Base-by-base conservation (phyloP, 805 yeast species). In the Lachancea meyersii region DNA sequence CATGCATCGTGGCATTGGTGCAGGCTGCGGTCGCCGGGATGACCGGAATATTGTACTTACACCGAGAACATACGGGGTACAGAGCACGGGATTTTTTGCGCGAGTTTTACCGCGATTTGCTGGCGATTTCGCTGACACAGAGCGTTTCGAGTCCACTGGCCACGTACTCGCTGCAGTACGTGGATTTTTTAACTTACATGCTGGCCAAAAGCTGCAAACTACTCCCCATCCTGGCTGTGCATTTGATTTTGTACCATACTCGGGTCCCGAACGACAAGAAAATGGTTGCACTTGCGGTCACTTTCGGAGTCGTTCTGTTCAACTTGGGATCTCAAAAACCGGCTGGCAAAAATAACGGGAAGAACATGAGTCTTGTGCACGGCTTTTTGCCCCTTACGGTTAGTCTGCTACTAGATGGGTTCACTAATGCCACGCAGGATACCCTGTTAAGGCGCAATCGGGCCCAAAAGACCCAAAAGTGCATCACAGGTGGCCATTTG, bases 351-450 rank as follows among this genome's bases (percentile, higher is more conserved):
- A 31, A 30, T 43, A 4, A 48, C 52, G 31, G 46, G 49, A 18
- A 63, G 33, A 76, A 70, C 43, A 77, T 76, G 1, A 43, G 54
- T 19, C 55, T 60, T 16, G 16, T 62, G 0, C 55, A 76, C 18
- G 98, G 98, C 0, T 64, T 86, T 50, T 51, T 62, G 0, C 74
- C 82, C 44, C 68, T 91, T 30, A 50, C 67, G 0, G 61, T 67
- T 1, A 84, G 93, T 31, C 73, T 93, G 61, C 62, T 91, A 16
- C 68, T 93, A 23, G 98, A 91, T 61, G 98, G 98, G 1, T 67
- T 89, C 44, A 89, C 95, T 18, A 93, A 91, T 65, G 85, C 96
- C 2, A 81, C 96, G 0, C 98, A 91, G 63, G 98, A 91, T 64
- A 79, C 82, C 44, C 63, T 93, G 59, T 82, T 91, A 61, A 75